Conservation (phyloP, 2,329 filamentous ascomycete genomes). For the Claviceps digitariae region DNA sequence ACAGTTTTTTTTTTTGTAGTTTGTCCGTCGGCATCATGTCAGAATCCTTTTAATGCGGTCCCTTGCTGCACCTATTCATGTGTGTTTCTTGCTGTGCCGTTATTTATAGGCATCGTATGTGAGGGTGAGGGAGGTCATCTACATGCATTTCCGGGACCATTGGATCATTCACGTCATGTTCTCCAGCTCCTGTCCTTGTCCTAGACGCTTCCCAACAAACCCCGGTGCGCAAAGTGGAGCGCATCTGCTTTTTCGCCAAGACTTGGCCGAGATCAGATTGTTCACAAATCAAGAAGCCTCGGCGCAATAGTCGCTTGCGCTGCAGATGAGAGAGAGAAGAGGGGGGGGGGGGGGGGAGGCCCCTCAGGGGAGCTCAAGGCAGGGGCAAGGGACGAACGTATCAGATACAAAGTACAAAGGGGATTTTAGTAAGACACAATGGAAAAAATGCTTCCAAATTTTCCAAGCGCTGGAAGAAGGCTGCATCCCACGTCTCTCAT, state of each 20-base stretch:
- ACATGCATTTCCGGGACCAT: too few species aligned
- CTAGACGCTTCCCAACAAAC: too few species aligned
- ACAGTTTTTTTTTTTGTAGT: not conserved
- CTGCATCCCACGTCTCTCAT: not conserved
- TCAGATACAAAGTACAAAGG: constrained; percentile 3
- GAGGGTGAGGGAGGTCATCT: not conserved
- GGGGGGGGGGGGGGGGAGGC: not conserved
- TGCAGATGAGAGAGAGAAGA: not conserved
- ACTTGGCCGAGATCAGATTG: not conserved
- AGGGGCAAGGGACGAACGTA: not conserved
- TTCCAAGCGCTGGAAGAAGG: not conserved
- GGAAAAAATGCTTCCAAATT: not conserved
- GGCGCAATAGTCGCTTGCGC: not conserved
- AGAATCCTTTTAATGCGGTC: too few species aligned
- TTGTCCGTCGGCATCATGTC: not conserved
- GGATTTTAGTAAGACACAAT: constrained; percentile 4
- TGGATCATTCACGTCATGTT: too few species aligned
- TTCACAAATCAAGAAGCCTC: not conserved
- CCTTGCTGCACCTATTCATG: too few species aligned
- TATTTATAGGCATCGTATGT: not conserved
- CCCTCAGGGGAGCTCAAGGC: not conserved
- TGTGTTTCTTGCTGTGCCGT: too few species aligned
- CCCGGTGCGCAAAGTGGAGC: not conserved
- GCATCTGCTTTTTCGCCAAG: not conserved
- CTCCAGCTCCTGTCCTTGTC: too few species aligned